These are phyloP conservation scores for Hypoxylon lienhwacheense DNA, from an alignment of 495 filamentous ascomycete species.

Conservation along the genomic window DNA sequence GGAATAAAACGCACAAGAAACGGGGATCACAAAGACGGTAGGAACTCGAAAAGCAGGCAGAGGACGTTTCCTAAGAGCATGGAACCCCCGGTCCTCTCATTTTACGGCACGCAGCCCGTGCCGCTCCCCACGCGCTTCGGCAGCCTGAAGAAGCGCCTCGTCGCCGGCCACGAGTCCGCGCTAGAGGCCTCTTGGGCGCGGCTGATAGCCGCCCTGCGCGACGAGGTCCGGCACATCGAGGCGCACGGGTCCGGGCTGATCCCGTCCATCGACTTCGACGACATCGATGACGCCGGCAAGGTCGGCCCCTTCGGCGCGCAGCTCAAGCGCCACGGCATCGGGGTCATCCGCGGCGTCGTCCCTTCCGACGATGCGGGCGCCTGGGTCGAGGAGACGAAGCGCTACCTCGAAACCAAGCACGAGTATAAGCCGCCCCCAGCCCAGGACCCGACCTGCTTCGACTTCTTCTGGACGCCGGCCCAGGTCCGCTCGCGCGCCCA, in stretches of 20 bases:
- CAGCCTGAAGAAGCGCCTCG: constrained; percentile 67
- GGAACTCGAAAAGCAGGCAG: constrained; percentile 38
- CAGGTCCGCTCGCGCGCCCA: constrained; percentile 80
- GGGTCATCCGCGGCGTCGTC: constrained; percentile 67
- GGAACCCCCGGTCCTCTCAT: constrained; percentile 81
- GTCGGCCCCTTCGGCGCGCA: constrained; percentile 54
- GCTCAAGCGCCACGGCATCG: constrained; percentile 65
- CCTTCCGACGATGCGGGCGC: constrained; percentile 58
- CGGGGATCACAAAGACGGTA: constrained; percentile 37
- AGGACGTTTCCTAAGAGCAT: constrained; percentile 42
- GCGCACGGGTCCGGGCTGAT: constrained; percentile 54
- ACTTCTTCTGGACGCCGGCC: constrained; percentile 87
- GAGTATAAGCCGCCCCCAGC: constrained; percentile 55
- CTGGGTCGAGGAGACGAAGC: constrained; percentile 60
- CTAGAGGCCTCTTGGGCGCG: constrained; percentile 73
- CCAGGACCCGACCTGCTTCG: constrained; percentile 75
- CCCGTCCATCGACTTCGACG: constrained; percentile 64
- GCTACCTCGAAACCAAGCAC: constrained; percentile 61
- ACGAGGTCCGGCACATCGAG: constrained; percentile 60
- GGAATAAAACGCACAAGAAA: constrained; percentile 38
- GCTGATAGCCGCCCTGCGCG: constrained; percentile 60
- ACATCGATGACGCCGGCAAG: constrained; percentile 55
- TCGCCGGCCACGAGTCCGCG: constrained; percentile 65
- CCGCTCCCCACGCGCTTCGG: constrained; percentile 81
- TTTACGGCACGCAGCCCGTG: constrained; percentile 67